A percentile compares a stretch with the other conserved stretches of the same genome.
These are phyloP conservation scores for Populus tomentosa DNA, from an alignment of 441 rosid genomes.

Conservation along the genomic window DNA sequence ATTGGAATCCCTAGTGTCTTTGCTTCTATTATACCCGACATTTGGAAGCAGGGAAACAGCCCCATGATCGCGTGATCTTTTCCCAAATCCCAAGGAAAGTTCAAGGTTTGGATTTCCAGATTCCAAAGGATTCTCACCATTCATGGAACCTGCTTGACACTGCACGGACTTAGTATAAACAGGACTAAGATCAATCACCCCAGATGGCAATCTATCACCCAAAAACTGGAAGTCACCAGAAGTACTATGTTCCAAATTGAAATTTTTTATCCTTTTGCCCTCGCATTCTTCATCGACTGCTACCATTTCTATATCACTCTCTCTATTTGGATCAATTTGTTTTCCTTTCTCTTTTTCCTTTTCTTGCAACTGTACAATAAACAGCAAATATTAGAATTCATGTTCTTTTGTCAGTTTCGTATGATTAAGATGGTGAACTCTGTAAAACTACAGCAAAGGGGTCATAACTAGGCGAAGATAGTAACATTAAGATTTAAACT, in stretches of 20 bases:
- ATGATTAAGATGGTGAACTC: not conserved
- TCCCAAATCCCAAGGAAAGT: conserved; percentile 18
- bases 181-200: not conserved
- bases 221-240: not conserved
- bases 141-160: not conserved
- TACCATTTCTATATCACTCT: not conserved
- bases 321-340: not conserved
- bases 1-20: not conserved
- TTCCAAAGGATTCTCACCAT: not conserved
- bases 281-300: not conserved
- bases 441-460: not conserved
- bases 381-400: not conserved
- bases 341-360: not conserved
- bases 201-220: not conserved
- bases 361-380: not conserved
- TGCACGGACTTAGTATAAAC: not conserved
- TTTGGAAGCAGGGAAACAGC: not conserved
- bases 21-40: not conserved
- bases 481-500: not conserved
- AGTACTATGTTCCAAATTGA: not conserved
- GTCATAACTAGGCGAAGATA: not conserved
- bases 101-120: conserved; percentile 13
- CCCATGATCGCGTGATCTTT: not conserved
- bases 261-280: not conserved
- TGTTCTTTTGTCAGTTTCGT: not conserved